Base-by-base conservation (phyloP, 345 rosid species). In the Eutrema heterophyllum region DNA sequence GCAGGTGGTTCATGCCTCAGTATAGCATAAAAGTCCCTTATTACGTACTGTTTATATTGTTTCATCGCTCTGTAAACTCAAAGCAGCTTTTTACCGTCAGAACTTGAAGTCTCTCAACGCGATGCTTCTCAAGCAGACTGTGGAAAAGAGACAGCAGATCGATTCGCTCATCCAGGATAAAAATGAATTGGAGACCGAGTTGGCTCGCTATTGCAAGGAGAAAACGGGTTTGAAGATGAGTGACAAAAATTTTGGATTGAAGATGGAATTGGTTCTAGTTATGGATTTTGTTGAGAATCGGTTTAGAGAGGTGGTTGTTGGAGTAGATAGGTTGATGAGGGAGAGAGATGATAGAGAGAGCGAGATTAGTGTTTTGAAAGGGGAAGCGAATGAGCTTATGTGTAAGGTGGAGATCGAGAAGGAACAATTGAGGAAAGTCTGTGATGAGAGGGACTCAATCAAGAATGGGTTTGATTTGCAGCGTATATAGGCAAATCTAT, bases 91-190 rank as follows among this genome's bases (percentile, higher is more conserved):
- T n/a, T n/a, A n/a, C n/a, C n/a, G n/a, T n/a, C 81, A 82, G 61
- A 82, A 45, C 66, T 77, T 93, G 59, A 88, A 85, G 73, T 67
- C 81, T 33, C 92, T 91, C 54, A 89, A 89, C 79, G 56, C 50
- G 15, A 3, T 82, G 33, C 93, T 94, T 50, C 44, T 91, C 64
- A 85, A 85, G 38, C 83, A 87, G 82, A 77, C 86, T 4, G 2
- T 77, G 63, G 91, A 87, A 46, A 66, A 68, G 56, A 75, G 91
- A 48, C 82, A 81, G 12, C 83, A 84, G 78, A 79, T 86, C 39
- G 86, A 83, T 58, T 81, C 82, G 1, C 76, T 94, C 65, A 67
- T 32, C 32, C 70, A 70, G 12, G 78, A 78, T 4, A 85, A 84
- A 29, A 58, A 61, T 11, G 82, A 45, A 10, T 57, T 89, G 59